phyloP scores from a whole-genome alignment of 768 basidiomycete species.

The Mycena vitilis region DNA sequence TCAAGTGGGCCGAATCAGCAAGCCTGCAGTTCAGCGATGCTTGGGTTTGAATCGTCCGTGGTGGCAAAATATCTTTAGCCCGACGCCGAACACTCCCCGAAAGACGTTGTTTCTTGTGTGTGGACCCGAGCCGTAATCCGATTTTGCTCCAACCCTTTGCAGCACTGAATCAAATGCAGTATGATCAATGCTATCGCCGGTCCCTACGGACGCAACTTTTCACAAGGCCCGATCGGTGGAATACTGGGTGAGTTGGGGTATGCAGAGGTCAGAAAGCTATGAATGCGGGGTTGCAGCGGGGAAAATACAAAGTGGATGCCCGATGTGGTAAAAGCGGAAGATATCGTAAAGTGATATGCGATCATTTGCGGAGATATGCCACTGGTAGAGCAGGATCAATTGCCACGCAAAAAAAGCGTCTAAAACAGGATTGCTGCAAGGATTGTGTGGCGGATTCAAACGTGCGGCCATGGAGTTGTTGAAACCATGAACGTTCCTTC shows the following conservation, averaged over 20 bases:
- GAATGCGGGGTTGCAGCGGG: conserved; percentile 9
- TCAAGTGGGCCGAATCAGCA: conserved; percentile 66
- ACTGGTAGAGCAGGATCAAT: conserved; percentile 7
- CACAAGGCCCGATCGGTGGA: conserved; percentile 79
- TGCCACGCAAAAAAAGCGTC: background rate
- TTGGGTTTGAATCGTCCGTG: conserved; percentile 49
- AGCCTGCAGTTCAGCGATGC: conserved; percentile 56
- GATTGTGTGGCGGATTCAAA: too few relatives aligned
- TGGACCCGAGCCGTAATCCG: conserved; percentile 82
- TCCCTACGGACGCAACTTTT: conserved; percentile 79
- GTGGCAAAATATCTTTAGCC: conserved; percentile 49
- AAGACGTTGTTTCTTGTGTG: conserved; percentile 80
- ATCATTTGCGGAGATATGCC: conserved; percentile 15
- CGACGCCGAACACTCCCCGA: conserved; percentile 38
- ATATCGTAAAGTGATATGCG: background rate
- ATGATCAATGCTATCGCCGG: conserved; percentile 84
- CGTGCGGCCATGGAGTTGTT: too few relatives aligned
- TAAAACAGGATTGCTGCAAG: too few relatives aligned
- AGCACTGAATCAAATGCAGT: conserved; percentile 49
- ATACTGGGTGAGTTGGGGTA: conserved; percentile 73
- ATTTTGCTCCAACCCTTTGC: background rate
- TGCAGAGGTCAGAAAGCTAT: conserved; percentile 79
- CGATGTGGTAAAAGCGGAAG: background rate
- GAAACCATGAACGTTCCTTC: too few relatives aligned
- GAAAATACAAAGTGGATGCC: background rate